Evolutionary conservation across 176 grass and related monocot species (phyloP).

Genomic region (Aegilops tauschii): DNA sequence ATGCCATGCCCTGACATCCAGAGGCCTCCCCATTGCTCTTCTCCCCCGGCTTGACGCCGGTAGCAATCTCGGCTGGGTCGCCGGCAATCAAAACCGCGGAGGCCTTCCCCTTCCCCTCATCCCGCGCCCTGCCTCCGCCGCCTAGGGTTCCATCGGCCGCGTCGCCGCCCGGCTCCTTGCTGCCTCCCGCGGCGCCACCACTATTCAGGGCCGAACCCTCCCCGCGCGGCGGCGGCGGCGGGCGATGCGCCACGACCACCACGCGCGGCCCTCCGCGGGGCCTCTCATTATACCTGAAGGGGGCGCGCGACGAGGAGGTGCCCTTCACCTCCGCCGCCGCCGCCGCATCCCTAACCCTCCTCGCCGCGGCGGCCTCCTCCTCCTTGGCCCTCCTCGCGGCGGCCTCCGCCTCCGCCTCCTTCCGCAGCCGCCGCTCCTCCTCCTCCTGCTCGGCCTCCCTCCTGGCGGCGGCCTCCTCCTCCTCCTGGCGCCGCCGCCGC

Average conservation of each 20-base stretch:
- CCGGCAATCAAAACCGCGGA: background rate
- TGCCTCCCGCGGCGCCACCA: background rate
- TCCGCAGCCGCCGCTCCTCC: background rate
- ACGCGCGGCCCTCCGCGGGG: background rate
- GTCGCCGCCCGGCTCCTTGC: background rate
- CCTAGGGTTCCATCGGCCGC: background rate
- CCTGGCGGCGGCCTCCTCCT: background rate
- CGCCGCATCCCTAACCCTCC: background rate
- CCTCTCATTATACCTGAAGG: background rate
- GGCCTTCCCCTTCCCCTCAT: conserved; percentile 6
- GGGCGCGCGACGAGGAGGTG: background rate
- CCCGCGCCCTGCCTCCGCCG: background rate
- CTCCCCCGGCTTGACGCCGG: background rate
- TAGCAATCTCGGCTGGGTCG: background rate
- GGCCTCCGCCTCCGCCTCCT: conserved; percentile 12
- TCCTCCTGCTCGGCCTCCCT: background rate
- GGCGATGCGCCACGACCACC: conserved; percentile 12
- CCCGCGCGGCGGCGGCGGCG: background rate
- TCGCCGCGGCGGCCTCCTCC: conserved; percentile 3
- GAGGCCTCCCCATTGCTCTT: background rate
- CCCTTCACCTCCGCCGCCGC: background rate
- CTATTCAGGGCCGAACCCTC: background rate
- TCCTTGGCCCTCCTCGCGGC: background rate
- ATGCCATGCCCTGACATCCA: background rate
- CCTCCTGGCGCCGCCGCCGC: background rate